These are phyloP conservation scores for Coemansia sp. DNA, from an alignment of 192 early-diverging fungal genomes.

Conservation along the genomic window DNA sequence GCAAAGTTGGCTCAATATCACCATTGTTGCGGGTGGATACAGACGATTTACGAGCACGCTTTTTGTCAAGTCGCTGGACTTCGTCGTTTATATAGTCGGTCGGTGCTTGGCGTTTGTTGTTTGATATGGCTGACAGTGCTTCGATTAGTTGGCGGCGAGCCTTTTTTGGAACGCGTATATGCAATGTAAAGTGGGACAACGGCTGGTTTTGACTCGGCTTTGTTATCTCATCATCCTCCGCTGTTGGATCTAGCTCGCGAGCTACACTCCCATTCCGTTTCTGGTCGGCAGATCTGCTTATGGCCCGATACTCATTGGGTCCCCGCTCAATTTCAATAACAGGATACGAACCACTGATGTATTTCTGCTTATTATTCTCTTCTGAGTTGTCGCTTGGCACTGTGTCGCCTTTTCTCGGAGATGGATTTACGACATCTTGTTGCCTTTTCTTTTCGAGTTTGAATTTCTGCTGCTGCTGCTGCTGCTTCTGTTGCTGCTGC, in stretches of 20 bases:
- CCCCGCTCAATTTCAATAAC: background rate
- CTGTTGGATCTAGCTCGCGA: background rate
- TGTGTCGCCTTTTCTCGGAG: background rate
- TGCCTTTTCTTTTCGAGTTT: conserved; percentile 11
- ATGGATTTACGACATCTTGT: background rate
- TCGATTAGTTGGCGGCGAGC: conserved; percentile 36
- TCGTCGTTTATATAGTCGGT: background rate
- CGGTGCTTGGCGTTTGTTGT: conserved; percentile 14
- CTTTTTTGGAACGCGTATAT: conserved; percentile 40
- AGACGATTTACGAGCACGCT: conserved; percentile 22
- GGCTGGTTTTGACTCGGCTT: conserved; percentile 18
- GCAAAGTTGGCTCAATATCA: background rate
- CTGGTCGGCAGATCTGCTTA: background rate
- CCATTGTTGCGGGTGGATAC: background rate
- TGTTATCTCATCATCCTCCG: background rate
- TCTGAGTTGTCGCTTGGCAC: background rate
- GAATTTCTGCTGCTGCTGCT: background rate
- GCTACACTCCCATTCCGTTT: background rate
- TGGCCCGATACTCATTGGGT: background rate
- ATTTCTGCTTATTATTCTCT: background rate
- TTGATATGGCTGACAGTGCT: conserved; percentile 10
- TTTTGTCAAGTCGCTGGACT: conserved; percentile 1
- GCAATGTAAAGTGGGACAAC: conserved; percentile 18
- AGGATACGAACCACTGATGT: background rate
- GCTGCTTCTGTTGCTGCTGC: conserved; percentile 3